These are phyloP conservation scores for Tympanopsis confertula DNA, from an alignment of 2,329 filamentous ascomycete genomes.

Conservation along the genomic window DNA sequence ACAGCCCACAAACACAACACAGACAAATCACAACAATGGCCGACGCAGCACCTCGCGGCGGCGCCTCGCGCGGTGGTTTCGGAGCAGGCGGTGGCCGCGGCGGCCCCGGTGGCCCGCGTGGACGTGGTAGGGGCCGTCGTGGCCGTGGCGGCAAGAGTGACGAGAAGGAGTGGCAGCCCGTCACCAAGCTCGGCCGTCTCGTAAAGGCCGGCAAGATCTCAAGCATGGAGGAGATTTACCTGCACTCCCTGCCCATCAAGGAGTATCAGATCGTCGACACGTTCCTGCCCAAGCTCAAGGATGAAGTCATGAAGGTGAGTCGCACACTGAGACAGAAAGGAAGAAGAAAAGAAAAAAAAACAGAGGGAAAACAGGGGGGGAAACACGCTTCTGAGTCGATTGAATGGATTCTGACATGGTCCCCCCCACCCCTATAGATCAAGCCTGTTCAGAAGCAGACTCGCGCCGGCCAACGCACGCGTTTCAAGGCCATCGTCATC, in stretches of 20 bases:
- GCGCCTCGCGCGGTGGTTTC: conserved; percentile 18
- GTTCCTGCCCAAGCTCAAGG: conserved; percentile 99
- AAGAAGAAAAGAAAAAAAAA: background rate
- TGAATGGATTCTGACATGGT: background rate
- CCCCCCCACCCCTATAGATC: conserved; percentile 57
- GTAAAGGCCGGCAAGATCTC: conserved; percentile 99
- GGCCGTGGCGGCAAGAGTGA: conserved; percentile 77
- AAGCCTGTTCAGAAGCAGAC: conserved; percentile 99
- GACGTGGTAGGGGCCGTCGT: conserved; percentile 52
- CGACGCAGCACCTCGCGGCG: conserved; percentile 20
- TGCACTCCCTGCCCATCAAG: conserved; percentile 98
- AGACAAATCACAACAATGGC: background rate
- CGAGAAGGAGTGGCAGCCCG: conserved; percentile 98
- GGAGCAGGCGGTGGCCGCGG: background rate
- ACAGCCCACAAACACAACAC: background rate
- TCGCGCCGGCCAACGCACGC: conserved; percentile 99
- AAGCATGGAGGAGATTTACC: conserved; percentile 99
- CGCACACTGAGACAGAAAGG: background rate
- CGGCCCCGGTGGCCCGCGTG: conserved; percentile 35
- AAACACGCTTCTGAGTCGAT: too few species aligned
- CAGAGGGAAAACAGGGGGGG: background rate
- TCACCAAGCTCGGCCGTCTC: conserved; percentile 98
- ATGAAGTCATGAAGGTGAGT: conserved; percentile 99
- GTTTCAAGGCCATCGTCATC: conserved; percentile 99
- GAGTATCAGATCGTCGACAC: conserved; percentile 99